Base-by-base conservation (phyloP, 306 rosid genomes). In the Vigna angularis region DNA sequence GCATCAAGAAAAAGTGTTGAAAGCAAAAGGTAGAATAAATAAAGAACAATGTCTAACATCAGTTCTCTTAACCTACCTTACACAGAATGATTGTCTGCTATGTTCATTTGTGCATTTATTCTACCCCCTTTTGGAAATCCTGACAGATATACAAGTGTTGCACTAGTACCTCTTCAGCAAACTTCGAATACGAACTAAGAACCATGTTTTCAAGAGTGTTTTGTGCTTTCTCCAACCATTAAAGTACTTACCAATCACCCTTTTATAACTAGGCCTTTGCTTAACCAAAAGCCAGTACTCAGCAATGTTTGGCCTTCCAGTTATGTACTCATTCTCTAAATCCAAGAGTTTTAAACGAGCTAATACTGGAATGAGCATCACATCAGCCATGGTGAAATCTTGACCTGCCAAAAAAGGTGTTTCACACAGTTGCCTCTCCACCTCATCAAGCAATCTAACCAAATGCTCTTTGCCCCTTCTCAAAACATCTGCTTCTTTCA, bases 391-490 rank as follows among this genome's bases (percentile, higher is more conserved):
- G 50, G 70, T 38, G 9, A 65, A 65, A 3, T 65, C 70, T 17
- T 65, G 70, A 38, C 70, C 70, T 36, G 70, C 70, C 48, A 65
- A 65, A 38, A n/a, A 38, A 9, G 70, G 70, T 65, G 70, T 65
- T 65, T 38, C 70, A 65, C 70, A 17, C 1, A 65, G 70, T 47
- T 65, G 50, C 32, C 28, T 65, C 50, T 65, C 70, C 14, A 65
- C 49, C 14, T 65, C 50, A 38, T 65, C 70, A 65, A 65, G 70
- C 8, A 65, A 14, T 17, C 30, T 65, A 38, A 65, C 50, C 70
- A 65, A 65, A 65, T 65, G 50, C 30, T 38, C 70, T 30, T 65
- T 65, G 70, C 28, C 38, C 16, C 70, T 65, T 17, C 50, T 65
- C 70, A 36, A 4, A 36, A 65, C 70, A 9, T 65, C 70, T n/a